A percentile compares a stretch with the other conserved stretches of the same genome.
Conservation (phyloP, 2,329 filamentous ascomycete species). For the Rhexocercosporidium sp. region DNA sequence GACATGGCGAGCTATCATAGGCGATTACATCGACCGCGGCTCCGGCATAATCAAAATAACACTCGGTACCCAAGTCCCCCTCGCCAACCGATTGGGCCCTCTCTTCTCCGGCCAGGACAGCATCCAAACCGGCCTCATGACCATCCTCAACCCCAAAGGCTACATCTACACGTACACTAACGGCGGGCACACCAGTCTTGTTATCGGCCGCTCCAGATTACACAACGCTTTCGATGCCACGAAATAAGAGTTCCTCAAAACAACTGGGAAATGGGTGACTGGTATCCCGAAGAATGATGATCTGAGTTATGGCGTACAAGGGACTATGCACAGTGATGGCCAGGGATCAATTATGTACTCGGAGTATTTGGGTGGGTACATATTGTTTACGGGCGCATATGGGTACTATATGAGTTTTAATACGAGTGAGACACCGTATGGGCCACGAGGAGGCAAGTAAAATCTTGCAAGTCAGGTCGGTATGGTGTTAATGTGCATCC, state of each 20-base stretch:
- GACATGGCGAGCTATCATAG: not conserved
- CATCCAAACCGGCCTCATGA: conserved; percentile 7
- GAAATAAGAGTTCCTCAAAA: conserved; percentile 3
- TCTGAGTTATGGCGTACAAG: not conserved
- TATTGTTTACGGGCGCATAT: conserved; percentile 1
- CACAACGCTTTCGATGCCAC: not conserved
- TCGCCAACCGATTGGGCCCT: conserved; percentile 5
- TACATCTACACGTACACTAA: conserved; percentile 9
- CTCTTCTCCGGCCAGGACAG: not conserved
- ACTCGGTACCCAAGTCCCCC: not conserved
- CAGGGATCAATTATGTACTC: not conserved
- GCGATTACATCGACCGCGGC: not conserved
- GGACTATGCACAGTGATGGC: not conserved
- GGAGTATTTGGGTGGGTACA: conserved; percentile 4
- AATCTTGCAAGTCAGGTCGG: too few species aligned
- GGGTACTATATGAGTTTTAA: conserved; percentile 3
- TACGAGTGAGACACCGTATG: conserved; percentile 15
- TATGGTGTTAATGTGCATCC: conserved; percentile 12
- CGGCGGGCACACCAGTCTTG: not conserved
- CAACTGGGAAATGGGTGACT: not conserved
- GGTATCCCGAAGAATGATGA: not conserved
- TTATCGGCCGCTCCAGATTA: not conserved
- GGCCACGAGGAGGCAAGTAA: too few species aligned
- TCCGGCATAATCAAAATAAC: conserved; percentile 3
- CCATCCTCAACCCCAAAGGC: not conserved